Evolutionary conservation across 192 early-diverging fungal genomes (phyloP).

Genomic region (Diversispora epigaea): DNA sequence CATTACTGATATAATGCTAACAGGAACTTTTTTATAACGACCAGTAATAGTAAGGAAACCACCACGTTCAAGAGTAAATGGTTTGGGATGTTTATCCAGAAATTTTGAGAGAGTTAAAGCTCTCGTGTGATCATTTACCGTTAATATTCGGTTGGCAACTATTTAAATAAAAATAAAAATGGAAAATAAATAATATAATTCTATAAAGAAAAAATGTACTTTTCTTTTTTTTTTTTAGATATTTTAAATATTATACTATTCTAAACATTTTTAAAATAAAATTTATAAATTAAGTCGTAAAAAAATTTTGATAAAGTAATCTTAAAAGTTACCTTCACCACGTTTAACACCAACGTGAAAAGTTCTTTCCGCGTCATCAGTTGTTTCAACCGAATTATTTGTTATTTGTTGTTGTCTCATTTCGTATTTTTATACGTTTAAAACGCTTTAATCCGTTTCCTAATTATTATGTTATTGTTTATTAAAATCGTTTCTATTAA

Average conservation of each 20-base stretch:
- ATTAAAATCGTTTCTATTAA: too few species aligned
- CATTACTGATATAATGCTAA: slow-evolving; percentile 81
- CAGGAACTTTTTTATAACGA: slow-evolving; percentile 67
- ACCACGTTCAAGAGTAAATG: slow-evolving; percentile 53
- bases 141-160: slow-evolving; percentile 85
- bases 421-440: too few species aligned
- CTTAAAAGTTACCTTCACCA: slow-evolving; percentile 55
- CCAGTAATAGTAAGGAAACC: slow-evolving; percentile 89
- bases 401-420: too few species aligned
- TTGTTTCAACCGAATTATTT: too few species aligned
- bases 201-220: too few species aligned
- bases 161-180: slow-evolving; percentile 1
- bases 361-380: not conserved
- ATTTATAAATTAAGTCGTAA: not conserved
- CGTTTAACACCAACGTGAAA: slow-evolving; percentile 69
- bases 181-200: not conserved
- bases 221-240: too few species aligned
- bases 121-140: slow-evolving; percentile 81
- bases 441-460: too few species aligned
- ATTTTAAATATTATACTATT: too few species aligned
- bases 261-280: too few species aligned
- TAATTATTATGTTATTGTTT: too few species aligned
- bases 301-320: not conserved
- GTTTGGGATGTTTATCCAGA: slow-evolving; percentile 60
- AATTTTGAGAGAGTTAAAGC: slow-evolving; percentile 62